Conservation (phyloP, 306 rosid genomes). For the Parietaria judaica region DNA sequence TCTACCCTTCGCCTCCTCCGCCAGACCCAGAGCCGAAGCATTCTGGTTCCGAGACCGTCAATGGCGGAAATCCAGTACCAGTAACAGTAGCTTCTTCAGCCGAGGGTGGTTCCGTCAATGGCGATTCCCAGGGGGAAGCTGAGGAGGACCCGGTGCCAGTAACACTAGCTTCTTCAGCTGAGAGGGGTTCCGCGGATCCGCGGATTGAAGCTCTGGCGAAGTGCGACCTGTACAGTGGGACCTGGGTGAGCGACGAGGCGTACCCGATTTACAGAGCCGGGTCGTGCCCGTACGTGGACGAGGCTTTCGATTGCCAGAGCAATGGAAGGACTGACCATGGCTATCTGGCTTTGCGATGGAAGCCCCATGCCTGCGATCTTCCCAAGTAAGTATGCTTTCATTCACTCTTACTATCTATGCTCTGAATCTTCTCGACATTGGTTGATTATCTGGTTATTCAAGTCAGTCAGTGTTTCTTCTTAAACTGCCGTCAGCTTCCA, state of each 20-base stretch:
- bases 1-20: constrained; percentile 23
- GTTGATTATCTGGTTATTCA: background rate
- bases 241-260: constrained; percentile 55
- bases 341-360: constrained; percentile 89
- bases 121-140: background rate
- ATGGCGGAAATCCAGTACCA: background rate
- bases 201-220: constrained; percentile 13
- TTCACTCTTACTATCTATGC: background rate
- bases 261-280: constrained; percentile 66
- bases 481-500: too few relatives aligned
- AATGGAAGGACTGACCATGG: constrained; percentile 65
- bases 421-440: too few relatives aligned
- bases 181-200: constrained; percentile 2
- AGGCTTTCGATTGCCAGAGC: constrained; percentile 70
- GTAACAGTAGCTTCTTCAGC: too few relatives aligned
- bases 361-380: constrained; percentile 75
- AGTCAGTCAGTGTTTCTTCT: too few relatives aligned
- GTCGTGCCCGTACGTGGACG: constrained; percentile 90
- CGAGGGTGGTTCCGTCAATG: too few relatives aligned
- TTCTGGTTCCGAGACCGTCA: background rate
- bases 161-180: constrained; percentile 10
- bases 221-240: constrained; percentile 69
- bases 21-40: background rate
- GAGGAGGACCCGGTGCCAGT: background rate
- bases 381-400: constrained; percentile 41